Conservation (phyloP, 2,329 filamentous ascomycete genomes). For the Ophiosphaerella korrae region DNA sequence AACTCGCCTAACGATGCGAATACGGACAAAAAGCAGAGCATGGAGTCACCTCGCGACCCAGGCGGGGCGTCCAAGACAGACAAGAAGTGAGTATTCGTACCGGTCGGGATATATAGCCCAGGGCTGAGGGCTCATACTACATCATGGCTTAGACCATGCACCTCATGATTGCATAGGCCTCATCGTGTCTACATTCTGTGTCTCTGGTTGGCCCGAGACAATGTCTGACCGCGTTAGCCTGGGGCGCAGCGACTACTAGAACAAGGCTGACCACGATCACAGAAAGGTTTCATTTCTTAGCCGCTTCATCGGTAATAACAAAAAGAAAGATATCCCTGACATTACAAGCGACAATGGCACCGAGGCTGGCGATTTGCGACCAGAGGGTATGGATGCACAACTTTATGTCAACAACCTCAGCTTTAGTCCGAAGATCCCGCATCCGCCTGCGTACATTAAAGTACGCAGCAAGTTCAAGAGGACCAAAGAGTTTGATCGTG, state of each 20-base stretch:
- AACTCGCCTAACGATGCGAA: slow-evolving; percentile 57
- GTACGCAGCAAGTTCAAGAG: slow-evolving; percentile 82
- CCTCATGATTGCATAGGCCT: slow-evolving; percentile 1
- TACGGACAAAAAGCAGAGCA: slow-evolving; percentile 40
- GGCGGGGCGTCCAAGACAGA: slow-evolving; percentile 32
- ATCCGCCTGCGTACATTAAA: slow-evolving; percentile 89
- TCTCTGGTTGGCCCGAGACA: slow-evolving; percentile 9
- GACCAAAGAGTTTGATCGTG: slow-evolving; percentile 76
- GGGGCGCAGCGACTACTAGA: slow-evolving; percentile 24
- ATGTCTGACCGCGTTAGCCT: slow-evolving; percentile 38
- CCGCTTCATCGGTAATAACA: slow-evolving; percentile 75
- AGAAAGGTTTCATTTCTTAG: slow-evolving; percentile 93
- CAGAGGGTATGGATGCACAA: slow-evolving; percentile 80
- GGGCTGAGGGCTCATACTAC: too few relatives aligned
- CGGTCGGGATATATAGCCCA: background rate
- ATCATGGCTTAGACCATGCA: slow-evolving; percentile 2
- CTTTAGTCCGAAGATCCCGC: slow-evolving; percentile 85
- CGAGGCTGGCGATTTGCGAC: slow-evolving; percentile 69
- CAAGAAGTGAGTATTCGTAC: slow-evolving; percentile 42
- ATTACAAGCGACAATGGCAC: slow-evolving; percentile 67
- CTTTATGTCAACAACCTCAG: slow-evolving; percentile 76
- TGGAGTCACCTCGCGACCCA: slow-evolving; percentile 31
- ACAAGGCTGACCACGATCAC: slow-evolving; percentile 21
- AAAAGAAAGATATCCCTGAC: slow-evolving; percentile 68
- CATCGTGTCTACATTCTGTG: background rate